Conservation (phyloP, 352 stramenopile genomes). For the Globisporangium acanthophoron region DNA sequence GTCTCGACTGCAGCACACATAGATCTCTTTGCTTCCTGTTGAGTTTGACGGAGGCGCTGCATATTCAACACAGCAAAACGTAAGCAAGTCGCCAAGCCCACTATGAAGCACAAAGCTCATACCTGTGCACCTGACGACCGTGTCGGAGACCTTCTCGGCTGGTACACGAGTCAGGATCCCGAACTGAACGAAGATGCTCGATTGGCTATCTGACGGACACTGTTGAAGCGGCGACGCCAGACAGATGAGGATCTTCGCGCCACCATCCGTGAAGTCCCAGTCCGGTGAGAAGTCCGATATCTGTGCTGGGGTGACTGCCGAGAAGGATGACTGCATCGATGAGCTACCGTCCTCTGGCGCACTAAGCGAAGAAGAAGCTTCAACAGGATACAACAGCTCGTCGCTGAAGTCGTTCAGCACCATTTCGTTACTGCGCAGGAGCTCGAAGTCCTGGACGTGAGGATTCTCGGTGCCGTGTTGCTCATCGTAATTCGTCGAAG, state of each 20-base stretch:
- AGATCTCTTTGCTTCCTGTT: slow-evolving; percentile 53
- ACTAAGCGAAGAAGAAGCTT: slow-evolving; percentile 3
- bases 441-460: slow-evolving; percentile 5
- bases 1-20: slow-evolving; percentile 35
- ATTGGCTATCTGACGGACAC: slow-evolving; percentile 13
- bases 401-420: slow-evolving; percentile 17
- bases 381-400: slow-evolving; percentile 26
- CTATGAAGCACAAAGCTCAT: background rate
- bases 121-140: slow-evolving; percentile 74
- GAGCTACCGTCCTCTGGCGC: background rate
- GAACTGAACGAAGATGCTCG: slow-evolving; percentile 72
- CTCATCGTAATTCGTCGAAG: background rate
- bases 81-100: background rate
- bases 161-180: slow-evolving; percentile 28
- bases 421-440: slow-evolving; percentile 8
- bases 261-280: slow-evolving; percentile 72
- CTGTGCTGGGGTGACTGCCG: slow-evolving; percentile 24
- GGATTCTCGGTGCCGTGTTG: background rate
- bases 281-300: slow-evolving; percentile 84
- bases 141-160: slow-evolving; percentile 65
- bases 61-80: slow-evolving; percentile 2
- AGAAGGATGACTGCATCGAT: background rate
- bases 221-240: slow-evolving; percentile 40
- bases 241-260: slow-evolving; percentile 82
- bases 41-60: slow-evolving; percentile 38